A percentile compares a stretch with the other conserved stretches of the same genome.
These are phyloP conservation scores for Claviceps cyperi DNA, from an alignment of 2,329 filamentous ascomycete species.

Conservation along the genomic window DNA sequence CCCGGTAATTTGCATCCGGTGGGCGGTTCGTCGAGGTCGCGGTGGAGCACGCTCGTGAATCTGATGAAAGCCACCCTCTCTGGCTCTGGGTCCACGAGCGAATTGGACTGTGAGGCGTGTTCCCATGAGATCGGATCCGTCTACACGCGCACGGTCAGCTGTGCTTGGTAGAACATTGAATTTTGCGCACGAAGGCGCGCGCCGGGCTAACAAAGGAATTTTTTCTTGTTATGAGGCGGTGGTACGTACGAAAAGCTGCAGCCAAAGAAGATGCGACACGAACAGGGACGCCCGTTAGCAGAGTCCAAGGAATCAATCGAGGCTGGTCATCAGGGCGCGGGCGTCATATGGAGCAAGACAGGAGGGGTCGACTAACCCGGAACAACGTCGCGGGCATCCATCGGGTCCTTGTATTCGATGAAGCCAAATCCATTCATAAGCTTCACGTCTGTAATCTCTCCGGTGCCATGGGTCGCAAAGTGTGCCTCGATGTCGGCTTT, in stretches of 20 bases:
- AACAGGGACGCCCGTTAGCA: slow-evolving; percentile 5
- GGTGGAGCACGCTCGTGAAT: slow-evolving; percentile 43
- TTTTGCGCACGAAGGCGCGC: not conserved
- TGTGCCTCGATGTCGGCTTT: slow-evolving; percentile 94
- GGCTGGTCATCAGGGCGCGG: not conserved
- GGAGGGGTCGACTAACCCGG: slow-evolving; percentile 53
- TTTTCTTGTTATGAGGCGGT: too few species aligned
- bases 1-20: slow-evolving; percentile 95
- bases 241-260: slow-evolving; percentile 47
- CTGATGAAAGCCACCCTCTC: slow-evolving; percentile 31
- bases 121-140: slow-evolving; percentile 96
- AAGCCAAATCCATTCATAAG: slow-evolving; percentile 99
- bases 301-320: not conserved
- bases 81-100: slow-evolving; percentile 64
- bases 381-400: slow-evolving; percentile 97
- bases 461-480: slow-evolving; percentile 89
- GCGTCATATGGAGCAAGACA: not conserved
- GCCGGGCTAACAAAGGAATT: not conserved
- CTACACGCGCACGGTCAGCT: slow-evolving; percentile 29
- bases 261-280: slow-evolving; percentile 1
- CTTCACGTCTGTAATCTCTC: slow-evolving; percentile 97
- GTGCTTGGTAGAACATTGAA: not conserved
- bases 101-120: slow-evolving; percentile 97
- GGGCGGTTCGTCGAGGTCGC: slow-evolving; percentile 83
- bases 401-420: slow-evolving; percentile 96